Evolutionary conservation across 345 rosid genomes (phyloP), one percentile per base, ranked within the genome.

Genomic region (Pistacia atlantica): DNA sequence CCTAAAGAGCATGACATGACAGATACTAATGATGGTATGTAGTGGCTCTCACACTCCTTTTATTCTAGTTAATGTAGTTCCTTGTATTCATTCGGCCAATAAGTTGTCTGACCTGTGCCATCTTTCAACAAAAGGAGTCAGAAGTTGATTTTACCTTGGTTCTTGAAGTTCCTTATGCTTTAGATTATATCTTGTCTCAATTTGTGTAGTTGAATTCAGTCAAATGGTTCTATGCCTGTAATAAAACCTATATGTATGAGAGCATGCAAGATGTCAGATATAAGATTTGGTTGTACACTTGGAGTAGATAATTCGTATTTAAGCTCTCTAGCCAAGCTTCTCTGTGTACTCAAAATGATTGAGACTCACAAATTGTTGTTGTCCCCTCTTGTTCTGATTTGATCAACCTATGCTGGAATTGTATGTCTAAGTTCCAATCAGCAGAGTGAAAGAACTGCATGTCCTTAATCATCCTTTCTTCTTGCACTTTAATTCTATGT

Each of bases 11-110:
- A 80, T 69, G 65, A 63, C 51, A 64, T 65, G 0, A 67, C 75
- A 45, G 89, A 86, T 83, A 77, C 87, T 17, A 74, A 52, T 73
- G 88, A 84, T 61, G 95, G 97, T 90, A 89, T 58, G 83, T 60
- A 4, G 38, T 54, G 46, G 71, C 67, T 45, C 64, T 13, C 28
- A 6, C 38, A 35, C 16, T 71, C 51, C 52, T 51, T 71, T 67
- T 13, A 42, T 58, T 57, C 35, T 54, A 46, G 20, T 67, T 75
- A 58, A 20, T 67, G 31, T 33, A 20, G 56, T 37, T 45, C 13
- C 52, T 67, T 71, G 49, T 46, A 18, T 52, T 42, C 5, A 5
- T 71, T 60, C 37, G 55, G 38, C 33, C 42, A 20, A 42, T 45
- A 56, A 59, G 13, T 64, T 62, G 28, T 58, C 52, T 42, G 20